Evolutionary conservation across 1,139 yeast species (phyloP).

Genomic region (Blastobotrys persicus): DNA sequence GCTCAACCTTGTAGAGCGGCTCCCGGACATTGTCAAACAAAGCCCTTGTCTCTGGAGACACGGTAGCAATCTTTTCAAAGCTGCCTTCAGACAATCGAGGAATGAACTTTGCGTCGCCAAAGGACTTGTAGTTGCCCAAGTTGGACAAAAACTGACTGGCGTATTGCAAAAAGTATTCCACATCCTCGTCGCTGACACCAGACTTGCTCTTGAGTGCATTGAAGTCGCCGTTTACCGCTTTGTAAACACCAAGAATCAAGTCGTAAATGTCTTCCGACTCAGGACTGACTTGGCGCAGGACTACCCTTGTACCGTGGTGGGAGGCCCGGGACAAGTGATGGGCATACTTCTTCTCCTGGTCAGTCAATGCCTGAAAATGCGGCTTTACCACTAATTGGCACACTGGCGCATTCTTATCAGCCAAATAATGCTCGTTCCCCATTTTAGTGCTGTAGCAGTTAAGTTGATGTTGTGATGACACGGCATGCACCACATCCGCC

Average conservation of each 20-base stretch:
- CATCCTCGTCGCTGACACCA: constrained; percentile 38
- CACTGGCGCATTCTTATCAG: constrained; percentile 50
- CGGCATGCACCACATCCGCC: not conserved
- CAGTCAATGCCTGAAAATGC: constrained; percentile 50
- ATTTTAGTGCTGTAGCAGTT: constrained; percentile 2
- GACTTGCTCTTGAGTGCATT: constrained; percentile 32
- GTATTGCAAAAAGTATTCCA: constrained; percentile 64
- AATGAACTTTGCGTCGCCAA: constrained; percentile 83
- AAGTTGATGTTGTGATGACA: constrained; percentile 3
- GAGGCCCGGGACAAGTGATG: constrained; percentile 81
- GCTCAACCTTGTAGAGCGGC: constrained; percentile 52
- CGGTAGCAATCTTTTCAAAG: constrained; percentile 49
- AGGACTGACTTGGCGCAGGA: constrained; percentile 77
- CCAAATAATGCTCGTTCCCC: constrained; percentile 29
- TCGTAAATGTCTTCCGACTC: constrained; percentile 77
- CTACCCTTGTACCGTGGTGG: constrained; percentile 77
- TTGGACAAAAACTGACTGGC: constrained; percentile 77
- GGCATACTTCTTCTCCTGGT: constrained; percentile 65
- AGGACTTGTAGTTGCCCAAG: constrained; percentile 83
- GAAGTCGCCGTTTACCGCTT: constrained; percentile 53
- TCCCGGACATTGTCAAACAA: constrained; percentile 48
- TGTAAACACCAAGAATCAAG: constrained; percentile 58
- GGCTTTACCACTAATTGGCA: constrained; percentile 35
- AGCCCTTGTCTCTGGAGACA: constrained; percentile 39
- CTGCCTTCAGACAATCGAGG: constrained; percentile 54